phyloP scores from a whole-genome alignment of 345 rosid genomes.

The Citrus cavaleriei region DNA sequence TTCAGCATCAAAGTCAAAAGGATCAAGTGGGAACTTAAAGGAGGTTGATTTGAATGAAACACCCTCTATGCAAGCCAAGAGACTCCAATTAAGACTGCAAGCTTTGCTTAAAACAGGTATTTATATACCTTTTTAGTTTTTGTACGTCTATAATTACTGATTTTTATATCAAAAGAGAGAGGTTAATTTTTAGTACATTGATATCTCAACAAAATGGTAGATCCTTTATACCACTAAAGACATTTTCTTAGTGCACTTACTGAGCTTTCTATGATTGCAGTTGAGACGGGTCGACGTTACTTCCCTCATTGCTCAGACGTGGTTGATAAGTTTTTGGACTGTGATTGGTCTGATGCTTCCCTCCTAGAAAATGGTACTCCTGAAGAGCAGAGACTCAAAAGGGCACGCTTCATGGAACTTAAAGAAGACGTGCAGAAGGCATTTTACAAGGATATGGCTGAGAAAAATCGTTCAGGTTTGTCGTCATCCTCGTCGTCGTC shows the following conservation, averaged over 20 bases:
- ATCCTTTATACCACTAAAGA: background rate
- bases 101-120: constrained; percentile 42
- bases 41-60: constrained; percentile 36
- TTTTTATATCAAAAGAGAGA: background rate
- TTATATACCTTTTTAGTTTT: background rate
- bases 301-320: constrained; percentile 44
- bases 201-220: background rate
- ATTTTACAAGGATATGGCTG: constrained; percentile 39
- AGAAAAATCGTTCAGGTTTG: constrained; percentile 12
- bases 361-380: constrained; percentile 35
- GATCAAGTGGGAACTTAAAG: constrained; percentile 13
- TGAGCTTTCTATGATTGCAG: constrained; percentile 25
- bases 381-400: constrained; percentile 39
- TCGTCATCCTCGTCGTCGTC: constrained; percentile 29
- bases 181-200: background rate
- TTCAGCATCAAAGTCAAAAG: constrained; percentile 15
- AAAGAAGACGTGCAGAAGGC: constrained; percentile 42
- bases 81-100: constrained; percentile 25
- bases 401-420: constrained; percentile 37
- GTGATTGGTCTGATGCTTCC: constrained; percentile 25
- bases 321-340: constrained; percentile 36
- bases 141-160: background rate
- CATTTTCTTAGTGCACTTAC: background rate
- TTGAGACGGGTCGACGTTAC: constrained; percentile 34
- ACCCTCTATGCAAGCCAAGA: constrained; percentile 11